Evolutionary conservation across 202 grass and related monocot species (phyloP).

Genomic region (Digitaria exilis): DNA sequence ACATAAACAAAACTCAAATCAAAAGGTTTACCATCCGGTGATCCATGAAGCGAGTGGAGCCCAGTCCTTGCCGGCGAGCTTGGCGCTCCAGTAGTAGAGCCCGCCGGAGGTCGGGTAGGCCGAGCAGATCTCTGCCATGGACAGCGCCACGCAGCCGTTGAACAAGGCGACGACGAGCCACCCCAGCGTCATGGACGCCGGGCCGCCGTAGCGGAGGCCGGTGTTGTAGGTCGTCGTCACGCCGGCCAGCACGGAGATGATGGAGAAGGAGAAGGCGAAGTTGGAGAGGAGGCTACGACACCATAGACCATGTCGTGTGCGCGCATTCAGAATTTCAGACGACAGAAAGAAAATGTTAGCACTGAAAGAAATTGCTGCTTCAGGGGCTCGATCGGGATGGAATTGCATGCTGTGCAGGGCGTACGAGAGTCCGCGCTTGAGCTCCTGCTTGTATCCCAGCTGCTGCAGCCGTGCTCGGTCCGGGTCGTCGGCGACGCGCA

Average conservation of each 20-base stretch:
- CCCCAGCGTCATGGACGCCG: conserved; percentile 65
- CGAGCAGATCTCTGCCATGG: conserved; percentile 92
- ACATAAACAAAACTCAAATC: not conserved
- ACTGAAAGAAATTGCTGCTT: not conserved
- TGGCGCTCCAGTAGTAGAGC: conserved; percentile 95
- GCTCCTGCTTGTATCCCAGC: conserved; percentile 94
- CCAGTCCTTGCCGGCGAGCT: too few relatives aligned
- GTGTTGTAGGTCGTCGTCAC: conserved; percentile 77
- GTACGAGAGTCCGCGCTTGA: conserved; percentile 88
- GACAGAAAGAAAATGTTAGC: too few relatives aligned
- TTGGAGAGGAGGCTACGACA: conserved; percentile 64
- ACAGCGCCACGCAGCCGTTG: conserved; percentile 62
- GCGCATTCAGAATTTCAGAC: not conserved
- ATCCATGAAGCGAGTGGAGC: too few relatives aligned
- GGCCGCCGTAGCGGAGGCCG: conserved; percentile 70
- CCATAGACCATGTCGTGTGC: not conserved
- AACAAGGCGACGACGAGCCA: conserved; percentile 58
- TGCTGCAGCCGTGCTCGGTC: conserved; percentile 59
- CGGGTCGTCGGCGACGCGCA: conserved; percentile 16
- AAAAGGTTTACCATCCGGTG: too few relatives aligned
- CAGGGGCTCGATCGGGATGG: too few relatives aligned
- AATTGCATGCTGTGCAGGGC: not conserved
- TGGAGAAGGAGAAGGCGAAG: conserved; percentile 78
- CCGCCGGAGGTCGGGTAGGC: conserved; percentile 83
- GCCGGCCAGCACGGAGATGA: conserved; percentile 80